Evolutionary conservation across 176 grass and related monocot genomes (phyloP).

Genomic region (Oryza meyeriana): DNA sequence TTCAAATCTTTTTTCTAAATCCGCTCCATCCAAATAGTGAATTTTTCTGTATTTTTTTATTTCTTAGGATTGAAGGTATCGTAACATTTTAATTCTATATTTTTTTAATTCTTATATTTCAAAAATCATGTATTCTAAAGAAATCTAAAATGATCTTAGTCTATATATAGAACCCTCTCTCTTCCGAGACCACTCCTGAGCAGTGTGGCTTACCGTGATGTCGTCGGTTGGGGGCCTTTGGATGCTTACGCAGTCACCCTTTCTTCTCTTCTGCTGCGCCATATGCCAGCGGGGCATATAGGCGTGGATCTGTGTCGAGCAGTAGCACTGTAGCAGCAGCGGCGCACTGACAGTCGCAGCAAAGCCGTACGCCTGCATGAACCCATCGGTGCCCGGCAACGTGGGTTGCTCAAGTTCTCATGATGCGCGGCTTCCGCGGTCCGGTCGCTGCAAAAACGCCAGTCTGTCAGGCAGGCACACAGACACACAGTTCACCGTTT

Average conservation of each 20-base stretch:
- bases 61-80: too few species aligned
- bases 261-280: not conserved
- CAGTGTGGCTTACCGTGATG: too few species aligned
- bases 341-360: not conserved
- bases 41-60: too few species aligned
- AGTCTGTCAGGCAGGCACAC: not conserved
- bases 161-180: too few species aligned
- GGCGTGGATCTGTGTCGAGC: not conserved
- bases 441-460: not conserved
- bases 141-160: too few species aligned
- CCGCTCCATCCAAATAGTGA: too few species aligned
- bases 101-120: too few species aligned
- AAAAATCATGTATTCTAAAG: too few species aligned
- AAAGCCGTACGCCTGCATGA: slow-evolving; percentile 5
- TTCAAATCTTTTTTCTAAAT: too few species aligned
- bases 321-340: not conserved
- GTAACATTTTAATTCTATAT: too few species aligned
- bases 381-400: not conserved
- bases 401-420: not conserved
- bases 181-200: too few species aligned
- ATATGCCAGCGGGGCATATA: not conserved
- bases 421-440: not conserved
- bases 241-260: not conserved
- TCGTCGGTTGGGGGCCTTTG: not conserved
- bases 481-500: not conserved